Percentiles rank a stretch among this genome's conserved stretches.
Evolutionary conservation across 1,284 basidiomycete genomes (phyloP).

Genomic region (Moesziomyces sp.): DNA sequence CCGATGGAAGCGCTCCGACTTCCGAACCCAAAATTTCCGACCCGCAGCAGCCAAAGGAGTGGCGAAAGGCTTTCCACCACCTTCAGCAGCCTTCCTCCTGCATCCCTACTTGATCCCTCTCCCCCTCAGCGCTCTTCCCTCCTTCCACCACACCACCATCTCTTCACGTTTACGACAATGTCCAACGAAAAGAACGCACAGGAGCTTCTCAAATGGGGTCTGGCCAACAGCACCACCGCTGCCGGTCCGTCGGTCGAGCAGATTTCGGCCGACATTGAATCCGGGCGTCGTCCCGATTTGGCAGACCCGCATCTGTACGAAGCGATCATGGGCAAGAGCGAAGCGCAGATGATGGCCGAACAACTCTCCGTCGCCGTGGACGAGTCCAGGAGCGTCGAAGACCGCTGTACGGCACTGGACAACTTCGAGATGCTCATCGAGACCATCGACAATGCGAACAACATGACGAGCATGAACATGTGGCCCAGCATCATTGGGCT

Average conservation of each 20-base stretch:
- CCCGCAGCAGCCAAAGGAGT: slow-evolving; percentile 1
- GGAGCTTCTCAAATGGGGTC: slow-evolving; percentile 63
- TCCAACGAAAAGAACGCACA: slow-evolving; percentile 57
- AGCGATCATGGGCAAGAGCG: slow-evolving; percentile 66
- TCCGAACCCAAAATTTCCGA: slow-evolving; percentile 11
- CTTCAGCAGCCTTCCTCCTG: slow-evolving; percentile 22
- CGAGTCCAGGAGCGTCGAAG: slow-evolving; percentile 25
- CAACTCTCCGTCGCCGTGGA: slow-evolving; percentile 59
- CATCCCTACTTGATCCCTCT: neutral
- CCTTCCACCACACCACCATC: neutral
- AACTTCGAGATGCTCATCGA: slow-evolving; percentile 96
- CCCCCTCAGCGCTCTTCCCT: neutral
- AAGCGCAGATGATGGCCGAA: slow-evolving; percentile 67
- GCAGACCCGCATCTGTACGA: slow-evolving; percentile 60
- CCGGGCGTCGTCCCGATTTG: slow-evolving; percentile 61
- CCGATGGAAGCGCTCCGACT: slow-evolving; percentile 14
- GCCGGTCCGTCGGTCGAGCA: slow-evolving; percentile 45
- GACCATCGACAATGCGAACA: slow-evolving; percentile 94
- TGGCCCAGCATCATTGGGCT: slow-evolving; percentile 84
- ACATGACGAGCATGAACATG: slow-evolving; percentile 83
- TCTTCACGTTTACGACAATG: slow-evolving; percentile 21
- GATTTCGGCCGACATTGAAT: slow-evolving; percentile 53
- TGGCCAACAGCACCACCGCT: slow-evolving; percentile 40
- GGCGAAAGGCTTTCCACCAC: slow-evolving; percentile 9
- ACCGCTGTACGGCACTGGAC: slow-evolving; percentile 82